A percentile compares a stretch with the other conserved stretches of the same genome.
These are phyloP conservation scores for Alternaria brassicicola DNA, from an alignment of 2,329 filamentous ascomycete species.

Conservation along the genomic window DNA sequence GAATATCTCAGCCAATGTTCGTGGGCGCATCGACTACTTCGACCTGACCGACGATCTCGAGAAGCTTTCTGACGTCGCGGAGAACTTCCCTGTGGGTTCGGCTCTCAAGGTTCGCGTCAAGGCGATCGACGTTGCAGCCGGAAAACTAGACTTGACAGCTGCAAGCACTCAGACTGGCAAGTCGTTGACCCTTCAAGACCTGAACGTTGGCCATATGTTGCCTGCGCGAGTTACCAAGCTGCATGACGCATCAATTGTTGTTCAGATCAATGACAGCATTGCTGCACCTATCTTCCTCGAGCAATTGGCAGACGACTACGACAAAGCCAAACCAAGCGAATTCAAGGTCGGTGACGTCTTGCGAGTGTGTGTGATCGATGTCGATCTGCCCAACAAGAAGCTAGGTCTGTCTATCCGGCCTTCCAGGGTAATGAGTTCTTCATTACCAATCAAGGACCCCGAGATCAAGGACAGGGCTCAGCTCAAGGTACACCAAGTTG, in stretches of 20 bases:
- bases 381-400: constrained; percentile 85
- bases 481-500: constrained; percentile 75
- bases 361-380: constrained; percentile 80
- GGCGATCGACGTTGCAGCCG: constrained; percentile 72
- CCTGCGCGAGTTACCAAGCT: constrained; percentile 85
- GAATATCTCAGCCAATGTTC: constrained; percentile 84
- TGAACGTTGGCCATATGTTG: constrained; percentile 81
- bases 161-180: constrained; percentile 64
- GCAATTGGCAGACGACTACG: constrained; percentile 86
- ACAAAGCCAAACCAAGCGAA: constrained; percentile 74
- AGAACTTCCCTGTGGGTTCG: constrained; percentile 88
- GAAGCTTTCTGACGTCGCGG: constrained; percentile 73
- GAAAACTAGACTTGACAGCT: constrained; percentile 83
- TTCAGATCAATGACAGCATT: constrained; percentile 81
- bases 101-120: constrained; percentile 82
- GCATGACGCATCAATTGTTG: constrained; percentile 79
- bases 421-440: constrained; percentile 87
- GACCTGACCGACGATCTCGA: constrained; percentile 89
- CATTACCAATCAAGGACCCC: constrained; percentile 77
- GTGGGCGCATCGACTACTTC: constrained; percentile 80
- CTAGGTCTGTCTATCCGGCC: constrained; percentile 81
- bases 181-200: constrained; percentile 69
- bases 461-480: constrained; percentile 76
- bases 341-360: constrained; percentile 86
- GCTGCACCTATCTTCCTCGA: constrained; percentile 81